phyloP scores from a whole-genome alignment of 306 rosid species.

The Trifolium dubium region DNA sequence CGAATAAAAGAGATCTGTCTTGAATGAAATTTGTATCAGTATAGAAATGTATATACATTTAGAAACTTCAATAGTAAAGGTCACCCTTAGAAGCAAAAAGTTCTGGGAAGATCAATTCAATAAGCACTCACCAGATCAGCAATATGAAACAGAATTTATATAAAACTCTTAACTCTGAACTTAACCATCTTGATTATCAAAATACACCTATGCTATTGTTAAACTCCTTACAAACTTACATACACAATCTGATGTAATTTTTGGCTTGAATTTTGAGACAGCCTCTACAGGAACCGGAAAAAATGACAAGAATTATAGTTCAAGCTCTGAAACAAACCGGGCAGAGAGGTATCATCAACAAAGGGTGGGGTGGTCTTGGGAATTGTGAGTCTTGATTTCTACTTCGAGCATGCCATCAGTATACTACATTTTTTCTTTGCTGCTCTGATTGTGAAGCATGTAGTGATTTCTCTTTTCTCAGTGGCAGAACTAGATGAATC shows the following conservation, averaged over 20 bases:
- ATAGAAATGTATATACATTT: conserved; percentile 6
- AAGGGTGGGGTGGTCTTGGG: conserved; percentile 98
- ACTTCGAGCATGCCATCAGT: conserved; percentile 37
- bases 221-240: conserved; percentile 24
- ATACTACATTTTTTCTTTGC: conserved; percentile 7
- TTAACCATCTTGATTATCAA: conserved; percentile 18
- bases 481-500: conserved; percentile 66
- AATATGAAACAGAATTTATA: conserved; percentile 20
- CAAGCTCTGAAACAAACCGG: conserved; percentile 76
- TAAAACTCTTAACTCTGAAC: neutral
- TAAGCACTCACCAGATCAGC: conserved; percentile 20
- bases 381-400: conserved; percentile 64
- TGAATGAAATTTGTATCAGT: conserved; percentile 28
- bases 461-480: conserved; percentile 53
- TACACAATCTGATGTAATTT: conserved; percentile 25
- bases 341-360: conserved; percentile 91
- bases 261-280: conserved; percentile 42
- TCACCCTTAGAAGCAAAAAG: conserved; percentile 14
- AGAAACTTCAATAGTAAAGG: conserved; percentile 9
- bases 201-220: conserved; percentile 8
- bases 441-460: conserved; percentile 40
- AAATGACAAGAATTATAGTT: conserved; percentile 77
- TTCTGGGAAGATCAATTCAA: conserved; percentile 6
- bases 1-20: conserved; percentile 14
- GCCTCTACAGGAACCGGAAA: conserved; percentile 82